phyloP scores from a whole-genome alignment of 2,329 filamentous ascomycete species.

The Rhytidhysteron rufulum region DNA sequence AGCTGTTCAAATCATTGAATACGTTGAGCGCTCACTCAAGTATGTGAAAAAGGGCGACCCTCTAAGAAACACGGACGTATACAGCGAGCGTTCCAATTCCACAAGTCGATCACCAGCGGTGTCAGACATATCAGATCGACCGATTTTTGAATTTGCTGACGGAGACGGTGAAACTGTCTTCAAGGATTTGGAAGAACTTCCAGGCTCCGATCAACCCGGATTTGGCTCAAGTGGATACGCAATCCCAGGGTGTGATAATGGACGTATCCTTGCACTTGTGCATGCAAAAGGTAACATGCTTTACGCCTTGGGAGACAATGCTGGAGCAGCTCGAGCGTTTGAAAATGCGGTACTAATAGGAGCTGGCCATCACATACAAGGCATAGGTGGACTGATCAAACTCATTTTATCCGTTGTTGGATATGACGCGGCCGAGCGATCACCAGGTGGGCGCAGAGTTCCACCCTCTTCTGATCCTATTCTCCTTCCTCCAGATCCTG shows the following conservation, averaged over 20 bases:
- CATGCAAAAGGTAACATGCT: conserved; percentile 99
- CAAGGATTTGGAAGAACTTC: conserved; percentile 37
- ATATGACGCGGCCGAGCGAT: conserved; percentile 34
- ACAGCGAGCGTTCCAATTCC: conserved; percentile 59
- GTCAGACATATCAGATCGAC: conserved; percentile 55
- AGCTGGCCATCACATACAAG: conserved; percentile 64
- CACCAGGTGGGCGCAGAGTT: conserved; percentile 23
- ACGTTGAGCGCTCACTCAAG: conserved; percentile 71
- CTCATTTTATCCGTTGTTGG: conserved; percentile 68
- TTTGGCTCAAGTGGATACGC: conserved; percentile 81
- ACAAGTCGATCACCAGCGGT: conserved; percentile 51
- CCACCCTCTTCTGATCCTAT: conserved; percentile 57
- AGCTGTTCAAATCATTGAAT: conserved; percentile 81
- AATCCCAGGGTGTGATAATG: conserved; percentile 82
- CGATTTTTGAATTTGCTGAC: conserved; percentile 54
- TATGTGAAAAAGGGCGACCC: conserved; percentile 44
- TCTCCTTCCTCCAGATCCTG: conserved; percentile 76
- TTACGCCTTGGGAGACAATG: conserved; percentile 81
- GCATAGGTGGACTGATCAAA: conserved; percentile 74
- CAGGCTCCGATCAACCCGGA: conserved; percentile 46
- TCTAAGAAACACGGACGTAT: conserved; percentile 49
- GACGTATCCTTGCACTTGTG: conserved; percentile 85
- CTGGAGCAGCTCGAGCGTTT: conserved; percentile 78
- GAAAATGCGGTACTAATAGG: conserved; percentile 93
- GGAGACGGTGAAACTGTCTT: conserved; percentile 35